Base-by-base conservation (phyloP, 2,329 filamentous ascomycete genomes). In the Ambrosiella cleistominuta region DNA sequence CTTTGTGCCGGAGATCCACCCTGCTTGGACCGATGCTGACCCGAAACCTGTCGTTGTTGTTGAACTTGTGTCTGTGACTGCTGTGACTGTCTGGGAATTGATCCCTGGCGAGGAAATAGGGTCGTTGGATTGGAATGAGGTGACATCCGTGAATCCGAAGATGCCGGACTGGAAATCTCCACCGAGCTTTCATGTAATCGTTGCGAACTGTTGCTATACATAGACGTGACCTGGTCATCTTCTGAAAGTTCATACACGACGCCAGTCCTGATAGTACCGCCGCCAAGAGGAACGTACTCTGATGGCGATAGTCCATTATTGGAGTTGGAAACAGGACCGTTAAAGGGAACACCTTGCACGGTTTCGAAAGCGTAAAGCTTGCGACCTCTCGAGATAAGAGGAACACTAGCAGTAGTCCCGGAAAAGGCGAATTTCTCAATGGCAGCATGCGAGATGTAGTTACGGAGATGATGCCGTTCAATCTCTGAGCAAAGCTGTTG, bases 401-500 rank as follows among this genome's bases (percentile, higher is more conserved):
- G 76, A 35, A 79, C 72, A 40, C 70, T 71, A 6, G 70, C 68
- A 2, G 65, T 63, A 12, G 65, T 62, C 7, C 63, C 63, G 2
- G 64, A 65, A 45, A 68, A 67, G 11, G 66, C 66, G 50, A 71
- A 67, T 42, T 66, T 67, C 12, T 65, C 64, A 12, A 74, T 62
- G 2, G 62, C 64, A 0, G 72, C 69, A n/a, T 74, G 62, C 7
- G 63, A 65, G 8, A 74, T 67, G 9, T 66, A 64, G 2, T 66
- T 62, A 2, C 65, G 62, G 35, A 79, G 65, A 1, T 68, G 70
- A 61, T 74, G 76, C 38, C 68, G 67, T 40, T 88, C 81, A 7
- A 95, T 79, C 64, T 96, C 90, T n/a, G 90, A 75, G 60, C 89
- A 80, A 0, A 91, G 73, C 66, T 96, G 90, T 9, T 85, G 82